Base-by-base conservation (phyloP, 305 asterid species). In the Fraxinus greggii region DNA sequence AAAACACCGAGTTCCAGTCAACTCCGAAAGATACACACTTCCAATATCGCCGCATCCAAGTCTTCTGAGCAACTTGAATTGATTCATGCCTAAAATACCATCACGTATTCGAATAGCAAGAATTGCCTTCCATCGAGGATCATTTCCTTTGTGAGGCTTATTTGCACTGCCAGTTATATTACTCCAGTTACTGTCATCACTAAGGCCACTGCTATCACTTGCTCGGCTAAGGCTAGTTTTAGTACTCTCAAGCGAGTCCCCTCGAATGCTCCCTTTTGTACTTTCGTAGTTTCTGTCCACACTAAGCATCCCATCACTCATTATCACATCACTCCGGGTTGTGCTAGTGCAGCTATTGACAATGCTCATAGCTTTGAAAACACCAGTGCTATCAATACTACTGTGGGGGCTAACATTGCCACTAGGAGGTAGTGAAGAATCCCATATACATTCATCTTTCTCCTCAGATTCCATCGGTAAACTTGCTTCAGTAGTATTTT, bases 111-210 rank as follows among this genome's bases (percentile, higher is more conserved):
- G 90, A 80, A 94, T 87, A 0, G 94, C 97, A 19, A 92, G 93
- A 80, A 96, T 94, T 31, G 99, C 95, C 86, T 94, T 96, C 98
- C 99, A 96, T 81, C 98, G 89, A 8, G 99, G 99, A 83, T 94
- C 99, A 32, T 94, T 96, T 78, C 99, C 98, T 86, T 94, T 92
- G 85, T 94, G 98, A 81, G 98, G 99, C 91, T 96, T 96, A 83
- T 91, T 94, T 69, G 94, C 97, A 80, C 96, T 90, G 3, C 98
- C 97, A 3, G 97, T 96, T 42, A 87, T 61, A 85, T 90, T 96
- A 84, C 99, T 96, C 99, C 99, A 96, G 85, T 90, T 93, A 84
- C 98, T 96, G 63, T 94, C 99, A 79, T 96, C 98, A 32, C 99
- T 96, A 59, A 96, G 93, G 33, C 97, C 95, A 40, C 98, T 96